These are phyloP conservation scores for Nitzschia palea DNA, from an alignment of 108 stramenopile species.

Conservation along the genomic window DNA sequence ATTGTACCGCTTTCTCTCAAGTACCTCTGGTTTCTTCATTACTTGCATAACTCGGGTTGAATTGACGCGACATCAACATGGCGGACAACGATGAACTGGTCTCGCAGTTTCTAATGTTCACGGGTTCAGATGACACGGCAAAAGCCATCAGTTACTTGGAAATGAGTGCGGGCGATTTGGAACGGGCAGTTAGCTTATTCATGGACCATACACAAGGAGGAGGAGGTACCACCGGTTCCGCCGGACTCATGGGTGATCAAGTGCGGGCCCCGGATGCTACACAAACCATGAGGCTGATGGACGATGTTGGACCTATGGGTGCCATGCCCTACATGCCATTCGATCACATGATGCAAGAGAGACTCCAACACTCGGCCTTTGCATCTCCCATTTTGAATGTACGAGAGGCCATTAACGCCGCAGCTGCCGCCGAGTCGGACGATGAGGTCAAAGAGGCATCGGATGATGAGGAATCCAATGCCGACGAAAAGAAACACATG, in stretches of 20 bases:
- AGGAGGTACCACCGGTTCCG: conserved; percentile 21
- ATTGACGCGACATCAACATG: too few relatives aligned
- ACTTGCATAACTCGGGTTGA: too few relatives aligned
- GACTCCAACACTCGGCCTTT: conserved; percentile 28
- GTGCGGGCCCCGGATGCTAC: conserved; percentile 87
- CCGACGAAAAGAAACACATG: conserved; percentile 4
- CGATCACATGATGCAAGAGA: conserved; percentile 33
- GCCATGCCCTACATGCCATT: conserved; percentile 24
- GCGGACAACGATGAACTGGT: conserved; percentile 49
- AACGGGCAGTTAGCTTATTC: conserved; percentile 73
- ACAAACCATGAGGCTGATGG: conserved; percentile 83
- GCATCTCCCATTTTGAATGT: conserved; percentile 24
- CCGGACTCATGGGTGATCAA: conserved; percentile 3
- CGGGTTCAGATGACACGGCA: conserved; percentile 56
- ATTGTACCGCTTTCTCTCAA: too few relatives aligned
- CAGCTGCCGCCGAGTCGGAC: conserved; percentile 45
- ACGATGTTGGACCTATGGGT: conserved; percentile 43
- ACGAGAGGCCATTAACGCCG: conserved; percentile 47
- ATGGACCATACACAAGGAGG: conserved; percentile 60
- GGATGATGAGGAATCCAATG: conserved; percentile 29
- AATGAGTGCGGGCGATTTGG: conserved; percentile 76
- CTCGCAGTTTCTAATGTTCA: conserved; percentile 78
- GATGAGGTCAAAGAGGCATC: conserved; percentile 24
- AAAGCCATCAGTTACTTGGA: conserved; percentile 72
- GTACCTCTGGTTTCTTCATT: too few relatives aligned